phyloP scores from a whole-genome alignment of 176 grass and related monocot species.

The Musa schizocarpa region DNA sequence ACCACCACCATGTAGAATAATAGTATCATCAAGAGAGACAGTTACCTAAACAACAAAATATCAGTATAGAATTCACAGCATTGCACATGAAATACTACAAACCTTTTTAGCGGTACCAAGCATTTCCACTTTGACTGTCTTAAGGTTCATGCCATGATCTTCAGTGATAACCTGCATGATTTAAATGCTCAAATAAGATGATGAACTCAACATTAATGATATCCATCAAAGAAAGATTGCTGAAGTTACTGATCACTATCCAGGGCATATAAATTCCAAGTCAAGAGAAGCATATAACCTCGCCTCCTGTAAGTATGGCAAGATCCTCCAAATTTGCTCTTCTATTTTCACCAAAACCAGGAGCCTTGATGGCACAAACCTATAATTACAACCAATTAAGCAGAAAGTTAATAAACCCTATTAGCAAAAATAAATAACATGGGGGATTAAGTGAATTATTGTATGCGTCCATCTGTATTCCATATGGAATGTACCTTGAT shows the following conservation, averaged over 20 bases:
- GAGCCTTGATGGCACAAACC: constrained; percentile 92
- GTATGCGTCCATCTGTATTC: not conserved
- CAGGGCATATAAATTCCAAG: not conserved
- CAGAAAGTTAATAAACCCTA: not conserved
- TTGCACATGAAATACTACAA: constrained; percentile 15
- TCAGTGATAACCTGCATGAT: constrained; percentile 67
- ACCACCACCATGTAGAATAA: constrained; percentile 80
- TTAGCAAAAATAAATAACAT: not conserved
- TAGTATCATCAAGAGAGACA: constrained; percentile 79
- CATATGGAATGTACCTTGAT: constrained; percentile 54
- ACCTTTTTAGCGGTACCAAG: constrained; percentile 96
- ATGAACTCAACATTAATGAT: not conserved
- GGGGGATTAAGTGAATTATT: no score
- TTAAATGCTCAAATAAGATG: constrained; percentile 24
- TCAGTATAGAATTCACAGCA: constrained; percentile 23
- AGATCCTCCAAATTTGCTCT: constrained; percentile 81
- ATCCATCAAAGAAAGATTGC: not conserved
- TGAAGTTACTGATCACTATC: not conserved
- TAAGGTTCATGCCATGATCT: constrained; percentile 63
- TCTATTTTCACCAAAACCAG: constrained; percentile 97
- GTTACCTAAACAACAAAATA: constrained; percentile 48
- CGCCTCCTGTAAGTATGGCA: constrained; percentile 73
- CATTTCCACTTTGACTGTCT: constrained; percentile 68
- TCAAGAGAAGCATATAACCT: constrained; percentile 43
- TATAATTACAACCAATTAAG: constrained; percentile 25